Percentiles rank a stretch among this genome's conserved stretches.
Evolutionary conservation across 768 basidiomycete genomes (phyloP).

Genomic region (Suillus luteus): DNA sequence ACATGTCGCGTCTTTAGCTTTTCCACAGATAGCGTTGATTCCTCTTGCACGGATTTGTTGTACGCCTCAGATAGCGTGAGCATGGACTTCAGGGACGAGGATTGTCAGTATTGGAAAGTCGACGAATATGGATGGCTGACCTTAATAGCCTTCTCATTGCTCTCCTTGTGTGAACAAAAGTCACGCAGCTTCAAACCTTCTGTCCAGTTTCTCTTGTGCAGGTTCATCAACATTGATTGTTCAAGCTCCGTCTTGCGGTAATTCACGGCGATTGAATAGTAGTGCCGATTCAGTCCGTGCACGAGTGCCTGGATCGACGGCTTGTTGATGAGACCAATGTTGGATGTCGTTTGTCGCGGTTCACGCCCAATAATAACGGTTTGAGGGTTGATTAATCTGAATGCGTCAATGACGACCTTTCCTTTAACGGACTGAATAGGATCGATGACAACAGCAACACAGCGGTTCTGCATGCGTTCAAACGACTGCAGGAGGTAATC

Average conservation of each 20-base stretch:
- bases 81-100: slow-evolving; percentile 69
- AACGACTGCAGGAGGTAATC: slow-evolving; percentile 67
- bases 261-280: slow-evolving; percentile 97
- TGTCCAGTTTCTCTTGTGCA: slow-evolving; percentile 99
- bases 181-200: slow-evolving; percentile 92
- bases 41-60: slow-evolving; percentile 98
- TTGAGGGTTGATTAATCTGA: slow-evolving; percentile 93
- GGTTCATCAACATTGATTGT: slow-evolving; percentile 97
- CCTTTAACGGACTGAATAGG: slow-evolving; percentile 99
- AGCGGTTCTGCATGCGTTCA: slow-evolving; percentile 88
- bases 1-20: slow-evolving; percentile 97
- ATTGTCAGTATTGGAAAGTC: slow-evolving; percentile 22
- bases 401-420: slow-evolving; percentile 99
- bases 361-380: slow-evolving; percentile 90
- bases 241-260: slow-evolving; percentile 98
- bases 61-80: slow-evolving; percentile 89
- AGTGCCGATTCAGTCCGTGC: slow-evolving; percentile 96
- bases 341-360: slow-evolving; percentile 95
- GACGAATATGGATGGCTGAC: slow-evolving; percentile 45
- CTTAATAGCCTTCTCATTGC: slow-evolving; percentile 94
- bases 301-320: slow-evolving; percentile 99
- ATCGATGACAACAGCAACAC: slow-evolving; percentile 96
- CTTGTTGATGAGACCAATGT: slow-evolving; percentile 98
- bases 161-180: slow-evolving; percentile 85
- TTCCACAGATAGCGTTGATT: slow-evolving; percentile 90